Conservation (phyloP, 306 rosid species). For the Quercus agrifolia region DNA sequence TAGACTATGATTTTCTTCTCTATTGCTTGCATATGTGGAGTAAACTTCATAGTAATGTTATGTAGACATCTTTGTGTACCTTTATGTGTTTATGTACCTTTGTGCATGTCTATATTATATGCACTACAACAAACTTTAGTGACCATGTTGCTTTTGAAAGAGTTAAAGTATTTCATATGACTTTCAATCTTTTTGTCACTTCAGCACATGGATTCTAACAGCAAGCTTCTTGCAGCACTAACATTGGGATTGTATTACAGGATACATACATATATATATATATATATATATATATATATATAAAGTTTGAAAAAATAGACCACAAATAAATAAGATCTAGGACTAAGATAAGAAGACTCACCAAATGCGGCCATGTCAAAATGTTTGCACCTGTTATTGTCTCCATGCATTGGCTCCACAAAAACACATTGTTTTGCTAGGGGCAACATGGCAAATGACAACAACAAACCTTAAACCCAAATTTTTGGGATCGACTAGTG, state of each 20-base stretch:
- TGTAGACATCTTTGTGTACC: neutral
- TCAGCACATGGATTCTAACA: too few species aligned
- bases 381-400: constrained; percentile 86
- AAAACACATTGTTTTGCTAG: constrained; percentile 95
- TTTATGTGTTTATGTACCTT: neutral
- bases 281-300: too few species aligned
- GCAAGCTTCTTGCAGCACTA: too few species aligned
- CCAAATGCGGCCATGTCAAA: constrained; percentile 96
- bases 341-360: constrained; percentile 33
- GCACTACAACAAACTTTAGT: too few species aligned
- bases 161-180: too few species aligned
- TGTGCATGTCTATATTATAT: neutral
- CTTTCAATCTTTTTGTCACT: too few species aligned
- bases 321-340: neutral
- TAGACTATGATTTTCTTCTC: neutral
- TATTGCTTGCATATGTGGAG: neutral
- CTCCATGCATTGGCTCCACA: constrained; percentile 92
- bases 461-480: too few species aligned
- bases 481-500: too few species aligned
- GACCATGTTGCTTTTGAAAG: too few species aligned
- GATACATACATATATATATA: neutral
- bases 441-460: constrained; percentile 76
- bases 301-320: neutral
- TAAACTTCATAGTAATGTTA: neutral
- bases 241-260: too few species aligned